Evolutionary conservation across 257 asterid genomes (phyloP).

Genomic region (Agastache rugosa): DNA sequence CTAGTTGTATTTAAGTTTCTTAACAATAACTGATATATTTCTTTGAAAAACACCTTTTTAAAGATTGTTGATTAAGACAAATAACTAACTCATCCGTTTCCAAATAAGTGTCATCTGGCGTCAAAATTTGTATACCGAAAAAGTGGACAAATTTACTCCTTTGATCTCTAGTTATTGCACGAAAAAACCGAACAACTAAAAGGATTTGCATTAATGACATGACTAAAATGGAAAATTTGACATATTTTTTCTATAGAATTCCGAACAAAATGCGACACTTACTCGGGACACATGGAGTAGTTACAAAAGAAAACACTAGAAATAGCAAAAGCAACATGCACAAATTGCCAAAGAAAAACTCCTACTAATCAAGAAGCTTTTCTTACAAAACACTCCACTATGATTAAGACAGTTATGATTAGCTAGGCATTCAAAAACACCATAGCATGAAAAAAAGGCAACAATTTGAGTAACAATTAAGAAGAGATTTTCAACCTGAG

Average conservation of each 20-base stretch:
- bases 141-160: too few relatives aligned
- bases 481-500: constrained; percentile 55
- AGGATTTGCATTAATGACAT: neutral
- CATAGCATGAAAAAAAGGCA: neutral
- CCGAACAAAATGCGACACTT: too few relatives aligned
- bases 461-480: neutral
- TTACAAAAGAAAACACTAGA: neutral
- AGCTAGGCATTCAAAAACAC: neutral
- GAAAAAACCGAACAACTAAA: too few relatives aligned
- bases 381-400: constrained; percentile 29
- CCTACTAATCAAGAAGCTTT: constrained; percentile 6
- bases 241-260: too few relatives aligned
- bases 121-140: too few relatives aligned
- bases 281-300: too few relatives aligned
- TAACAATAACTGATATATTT: too few relatives aligned
- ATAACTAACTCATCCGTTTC: neutral
- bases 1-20: too few relatives aligned
- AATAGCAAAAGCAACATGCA: neutral
- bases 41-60: neutral
- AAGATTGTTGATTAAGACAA: neutral
- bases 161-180: too few relatives aligned
- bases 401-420: constrained; percentile 11
- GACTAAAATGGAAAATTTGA: too few relatives aligned
- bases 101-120: too few relatives aligned
- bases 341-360: constrained; percentile 1